Percentiles rank a stretch among this genome's conserved stretches.
Evolutionary conservation across 2,329 filamentous ascomycete genomes (phyloP).

Genomic region (Bisporella sp.): DNA sequence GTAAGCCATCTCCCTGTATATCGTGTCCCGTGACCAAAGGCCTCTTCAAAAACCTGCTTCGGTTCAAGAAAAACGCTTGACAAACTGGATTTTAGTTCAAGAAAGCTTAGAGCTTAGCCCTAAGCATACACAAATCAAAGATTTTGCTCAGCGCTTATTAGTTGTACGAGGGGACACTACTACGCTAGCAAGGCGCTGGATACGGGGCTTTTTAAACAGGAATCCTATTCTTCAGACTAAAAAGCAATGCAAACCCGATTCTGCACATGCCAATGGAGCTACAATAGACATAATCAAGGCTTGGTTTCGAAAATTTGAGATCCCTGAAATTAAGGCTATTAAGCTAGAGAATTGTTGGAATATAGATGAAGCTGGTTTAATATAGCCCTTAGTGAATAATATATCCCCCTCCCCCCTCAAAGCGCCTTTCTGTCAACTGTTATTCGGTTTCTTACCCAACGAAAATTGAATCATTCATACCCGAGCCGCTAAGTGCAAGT

Average conservation of each 20-base stretch:
- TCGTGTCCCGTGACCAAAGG: slow-evolving; percentile 19
- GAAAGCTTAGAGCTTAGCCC: neutral
- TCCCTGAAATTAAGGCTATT: neutral
- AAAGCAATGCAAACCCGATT: neutral
- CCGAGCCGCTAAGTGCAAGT: no score
- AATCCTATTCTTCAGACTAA: slow-evolving; percentile 4
- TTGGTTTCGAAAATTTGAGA: neutral
- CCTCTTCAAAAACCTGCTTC: neutral
- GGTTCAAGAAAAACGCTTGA: neutral
- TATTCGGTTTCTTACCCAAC: no score
- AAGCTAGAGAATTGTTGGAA: slow-evolving; percentile 1
- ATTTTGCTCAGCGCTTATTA: neutral
- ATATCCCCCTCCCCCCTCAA: no score
- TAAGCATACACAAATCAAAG: neutral
- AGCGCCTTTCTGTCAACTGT: no score
- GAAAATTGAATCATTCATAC: no score
- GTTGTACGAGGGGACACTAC: neutral
- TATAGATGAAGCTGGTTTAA: slow-evolving; percentile 5
- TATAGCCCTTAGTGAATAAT: neutral
- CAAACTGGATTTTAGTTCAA: neutral
- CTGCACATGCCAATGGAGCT: slow-evolving; percentile 1
- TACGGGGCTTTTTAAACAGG: neutral
- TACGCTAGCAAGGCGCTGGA: neutral
- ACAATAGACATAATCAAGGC: slow-evolving; percentile 1
- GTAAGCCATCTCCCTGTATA: neutral